A percentile compares a stretch with the other conserved stretches of the same genome.
These are phyloP conservation scores for Termitomyces sp. DNA, from an alignment of 768 basidiomycete species.

Conservation along the genomic window DNA sequence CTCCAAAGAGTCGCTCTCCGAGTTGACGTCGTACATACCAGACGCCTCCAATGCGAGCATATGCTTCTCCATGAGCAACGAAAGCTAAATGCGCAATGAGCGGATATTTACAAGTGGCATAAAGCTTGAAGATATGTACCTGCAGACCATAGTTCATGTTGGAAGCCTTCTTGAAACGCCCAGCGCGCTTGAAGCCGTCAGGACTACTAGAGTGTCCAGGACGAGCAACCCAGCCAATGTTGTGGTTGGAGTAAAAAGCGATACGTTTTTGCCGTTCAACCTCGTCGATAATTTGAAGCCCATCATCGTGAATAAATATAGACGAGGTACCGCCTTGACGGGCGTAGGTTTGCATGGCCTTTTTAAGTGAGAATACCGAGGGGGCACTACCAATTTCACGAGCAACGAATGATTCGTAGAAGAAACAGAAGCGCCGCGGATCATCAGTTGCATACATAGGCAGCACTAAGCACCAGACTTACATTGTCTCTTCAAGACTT, in stretches of 20 bases:
- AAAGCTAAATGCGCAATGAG: conserved; percentile 36
- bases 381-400: conserved; percentile 43
- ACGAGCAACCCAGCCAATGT: conserved; percentile 81
- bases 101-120: not conserved
- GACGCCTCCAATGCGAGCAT: conserved; percentile 39
- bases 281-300: conserved; percentile 59
- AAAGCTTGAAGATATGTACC: conserved; percentile 18
- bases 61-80: conserved; percentile 55
- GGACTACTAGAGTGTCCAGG: conserved; percentile 57
- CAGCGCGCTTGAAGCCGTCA: conserved; percentile 74
- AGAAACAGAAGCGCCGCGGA: not conserved
- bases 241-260: conserved; percentile 68
- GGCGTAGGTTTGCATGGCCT: conserved; percentile 88
- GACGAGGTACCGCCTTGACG: conserved; percentile 81
- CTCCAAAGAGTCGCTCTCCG: conserved; percentile 47
- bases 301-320: conserved; percentile 83
- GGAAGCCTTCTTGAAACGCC: conserved; percentile 87
- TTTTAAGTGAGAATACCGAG: conserved; percentile 72
- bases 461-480: conserved; percentile 21
- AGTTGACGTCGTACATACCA: conserved; percentile 26
- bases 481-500: conserved; percentile 78
- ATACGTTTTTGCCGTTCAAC: conserved; percentile 64
- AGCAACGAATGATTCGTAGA: conserved; percentile 8
- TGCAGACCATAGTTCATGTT: conserved; percentile 82
- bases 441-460: not conserved